phyloP scores from a whole-genome alignment of 1,139 yeast species.

The Hyphopichia fennica region DNA sequence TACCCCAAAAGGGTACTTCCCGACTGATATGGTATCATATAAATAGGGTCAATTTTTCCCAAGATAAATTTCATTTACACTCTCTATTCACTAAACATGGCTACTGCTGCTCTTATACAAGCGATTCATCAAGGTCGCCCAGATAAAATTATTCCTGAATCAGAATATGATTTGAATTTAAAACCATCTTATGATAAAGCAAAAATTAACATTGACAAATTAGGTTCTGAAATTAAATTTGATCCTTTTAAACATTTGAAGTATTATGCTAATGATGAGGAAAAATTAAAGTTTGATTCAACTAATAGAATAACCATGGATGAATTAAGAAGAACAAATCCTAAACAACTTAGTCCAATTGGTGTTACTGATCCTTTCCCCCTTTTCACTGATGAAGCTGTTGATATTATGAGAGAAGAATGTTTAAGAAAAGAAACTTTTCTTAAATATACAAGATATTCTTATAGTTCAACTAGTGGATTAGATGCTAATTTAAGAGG shows the following conservation, averaged over 20 bases:
- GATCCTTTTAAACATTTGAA: slow-evolving; percentile 47
- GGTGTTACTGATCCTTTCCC: slow-evolving; percentile 61
- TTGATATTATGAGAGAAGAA: slow-evolving; percentile 52
- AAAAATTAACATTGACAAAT: slow-evolving; percentile 7
- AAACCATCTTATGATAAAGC: slow-evolving; percentile 19
- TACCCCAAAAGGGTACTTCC: too few species aligned
- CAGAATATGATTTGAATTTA: slow-evolving; percentile 16
- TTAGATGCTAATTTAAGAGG: slow-evolving; percentile 50
- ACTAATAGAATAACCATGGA: slow-evolving; percentile 49
- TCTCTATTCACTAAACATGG: too few species aligned
- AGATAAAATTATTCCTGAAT: slow-evolving; percentile 18
- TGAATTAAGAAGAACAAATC: slow-evolving; percentile 40
- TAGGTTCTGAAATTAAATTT: slow-evolving; percentile 19
- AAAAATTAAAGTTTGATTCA: slow-evolving; percentile 23
- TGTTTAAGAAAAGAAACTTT: slow-evolving; percentile 23
- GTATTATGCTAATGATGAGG: slow-evolving; percentile 31
- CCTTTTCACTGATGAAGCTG: slow-evolving; percentile 56
- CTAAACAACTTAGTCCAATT: slow-evolving; percentile 44
- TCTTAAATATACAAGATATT: slow-evolving; percentile 37
- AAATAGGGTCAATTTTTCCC: too few species aligned
- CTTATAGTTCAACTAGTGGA: slow-evolving; percentile 38
- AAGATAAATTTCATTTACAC: too few species aligned
- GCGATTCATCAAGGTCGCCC: slow-evolving; percentile 19
- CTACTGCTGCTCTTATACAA: slow-evolving; percentile 8
- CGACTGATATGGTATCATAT: too few species aligned